A percentile compares a stretch with the other conserved stretches of the same genome.
phyloP scores from a whole-genome alignment of 257 asterid species.

The Nicotiana obtusifolia region DNA sequence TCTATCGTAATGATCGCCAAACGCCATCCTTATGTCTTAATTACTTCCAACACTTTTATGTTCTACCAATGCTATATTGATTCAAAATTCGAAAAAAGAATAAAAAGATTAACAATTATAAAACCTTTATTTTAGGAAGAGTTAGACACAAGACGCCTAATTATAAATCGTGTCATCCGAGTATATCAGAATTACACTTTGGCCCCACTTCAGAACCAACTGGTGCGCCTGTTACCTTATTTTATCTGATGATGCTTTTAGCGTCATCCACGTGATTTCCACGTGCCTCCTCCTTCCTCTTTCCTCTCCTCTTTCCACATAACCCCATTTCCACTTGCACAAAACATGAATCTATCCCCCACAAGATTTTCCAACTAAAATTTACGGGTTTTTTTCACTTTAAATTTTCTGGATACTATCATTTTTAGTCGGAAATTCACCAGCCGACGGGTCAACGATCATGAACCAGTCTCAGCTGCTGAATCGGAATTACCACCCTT shows the following conservation, averaged over 20 bases:
- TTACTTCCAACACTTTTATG: background rate
- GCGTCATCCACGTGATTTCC: constrained; percentile 10
- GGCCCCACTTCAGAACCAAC: background rate
- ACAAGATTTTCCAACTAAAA: background rate
- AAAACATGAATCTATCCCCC: background rate
- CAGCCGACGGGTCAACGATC: background rate
- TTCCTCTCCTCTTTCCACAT: background rate
- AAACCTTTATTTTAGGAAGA: no score
- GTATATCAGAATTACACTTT: background rate
- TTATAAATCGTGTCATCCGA: background rate
- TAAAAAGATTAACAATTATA: no score
- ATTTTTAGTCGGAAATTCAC: background rate
- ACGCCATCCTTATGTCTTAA: background rate
- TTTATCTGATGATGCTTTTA: background rate
- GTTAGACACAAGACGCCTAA: background rate
- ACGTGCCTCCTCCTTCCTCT: background rate
- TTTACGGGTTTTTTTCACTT: background rate
- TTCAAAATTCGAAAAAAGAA: no score
- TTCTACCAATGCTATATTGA: background rate
- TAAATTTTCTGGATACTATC: background rate
- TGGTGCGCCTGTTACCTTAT: background rate
- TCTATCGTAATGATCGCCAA: background rate
- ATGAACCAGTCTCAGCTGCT: constrained; percentile 8
- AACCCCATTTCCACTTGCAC: background rate
- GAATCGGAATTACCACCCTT: constrained; percentile 10